phyloP scores from a whole-genome alignment of 345 rosid species.

The Eucalyptus erythrocorys region DNA sequence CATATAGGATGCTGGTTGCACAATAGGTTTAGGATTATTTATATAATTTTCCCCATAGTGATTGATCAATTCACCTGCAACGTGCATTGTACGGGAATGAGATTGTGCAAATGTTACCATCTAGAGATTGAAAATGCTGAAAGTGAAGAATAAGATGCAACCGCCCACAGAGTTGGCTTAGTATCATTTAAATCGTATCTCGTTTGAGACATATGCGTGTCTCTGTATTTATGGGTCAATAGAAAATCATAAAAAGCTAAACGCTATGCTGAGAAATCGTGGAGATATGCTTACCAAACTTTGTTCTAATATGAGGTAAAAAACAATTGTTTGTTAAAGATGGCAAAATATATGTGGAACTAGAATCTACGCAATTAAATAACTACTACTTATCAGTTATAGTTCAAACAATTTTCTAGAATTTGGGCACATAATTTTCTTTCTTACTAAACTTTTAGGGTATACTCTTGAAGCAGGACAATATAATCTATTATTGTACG shows the following conservation, averaged over 20 bases:
- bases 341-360: not conserved
- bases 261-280: not conserved
- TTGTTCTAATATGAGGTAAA: not conserved
- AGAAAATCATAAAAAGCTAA: not conserved
- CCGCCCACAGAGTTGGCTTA: not conserved
- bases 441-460: no score
- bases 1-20: no score
- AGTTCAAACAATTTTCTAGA: not conserved
- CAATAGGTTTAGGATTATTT: no score
- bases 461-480: not conserved
- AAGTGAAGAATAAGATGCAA: not conserved
- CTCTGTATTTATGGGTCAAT: not conserved
- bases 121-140: not conserved
- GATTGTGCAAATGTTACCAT: not conserved
- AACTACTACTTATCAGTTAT: not conserved
- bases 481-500: no score
- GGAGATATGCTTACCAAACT: not conserved
- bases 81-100: not conserved
- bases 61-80: no score
- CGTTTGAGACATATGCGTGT: not conserved
- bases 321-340: not conserved
- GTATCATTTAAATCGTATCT: not conserved
- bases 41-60: no score
- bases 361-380: not conserved
- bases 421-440: no score